phyloP scores from a whole-genome alignment of 768 basidiomycete species.

The Termitomyces sp. region DNA sequence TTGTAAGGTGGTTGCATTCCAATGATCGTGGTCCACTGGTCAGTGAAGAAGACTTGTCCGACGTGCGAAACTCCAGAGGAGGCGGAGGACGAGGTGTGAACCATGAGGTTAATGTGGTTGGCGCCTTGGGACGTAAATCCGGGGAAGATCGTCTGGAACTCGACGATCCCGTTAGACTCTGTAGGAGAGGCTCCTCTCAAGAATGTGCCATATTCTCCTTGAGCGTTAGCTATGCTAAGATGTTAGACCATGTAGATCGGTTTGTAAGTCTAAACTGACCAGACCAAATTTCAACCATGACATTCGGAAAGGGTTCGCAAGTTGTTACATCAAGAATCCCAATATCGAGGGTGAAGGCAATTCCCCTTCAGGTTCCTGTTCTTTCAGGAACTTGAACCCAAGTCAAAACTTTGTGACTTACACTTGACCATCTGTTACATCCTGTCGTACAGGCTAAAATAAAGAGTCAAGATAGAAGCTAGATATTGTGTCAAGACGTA shows the following conservation, averaged over 20 bases:
- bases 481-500: not conserved
- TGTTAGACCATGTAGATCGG: not conserved
- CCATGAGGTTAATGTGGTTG: conserved; percentile 36
- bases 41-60: conserved; percentile 41
- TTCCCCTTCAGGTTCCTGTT: conserved; percentile 28
- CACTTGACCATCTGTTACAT: conserved; percentile 22
- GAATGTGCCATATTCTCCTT: conserved; percentile 33
- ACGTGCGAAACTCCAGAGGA: conserved; percentile 29
- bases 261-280: conserved; percentile 1
- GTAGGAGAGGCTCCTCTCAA: conserved; percentile 35
- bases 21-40: conserved; percentile 32
- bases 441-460: conserved; percentile 15
- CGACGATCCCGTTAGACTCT: conserved; percentile 35
- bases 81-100: conserved; percentile 28
- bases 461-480: not conserved
- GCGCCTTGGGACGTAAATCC: conserved; percentile 34
- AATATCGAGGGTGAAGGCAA: conserved; percentile 36
- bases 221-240: conserved; percentile 30
- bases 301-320: conserved; percentile 35
- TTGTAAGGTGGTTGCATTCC: conserved; percentile 28
- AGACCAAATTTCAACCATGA: conserved; percentile 33
- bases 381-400: not conserved
- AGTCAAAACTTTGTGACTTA: conserved; percentile 3
- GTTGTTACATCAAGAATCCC: conserved; percentile 37
- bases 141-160: conserved; percentile 37